Evolutionary conservation across 345 rosid genomes (phyloP), one percentile per base, ranked within the genome.

Genomic region (Boechera stricta): DNA sequence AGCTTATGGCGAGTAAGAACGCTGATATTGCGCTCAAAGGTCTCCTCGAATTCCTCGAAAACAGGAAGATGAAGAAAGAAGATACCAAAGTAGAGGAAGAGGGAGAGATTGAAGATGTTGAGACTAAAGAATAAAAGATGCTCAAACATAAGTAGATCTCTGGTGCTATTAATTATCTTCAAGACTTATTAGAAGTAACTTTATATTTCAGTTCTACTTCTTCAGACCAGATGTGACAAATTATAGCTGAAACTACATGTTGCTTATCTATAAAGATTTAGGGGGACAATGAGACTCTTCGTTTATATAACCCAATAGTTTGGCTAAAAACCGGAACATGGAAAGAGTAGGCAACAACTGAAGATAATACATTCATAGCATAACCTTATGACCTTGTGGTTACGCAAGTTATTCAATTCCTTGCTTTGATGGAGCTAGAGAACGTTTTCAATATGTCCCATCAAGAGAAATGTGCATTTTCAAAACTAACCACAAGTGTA

Each of bases 1-100:
- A 79, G 56, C 82, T 79, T 45, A 79, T 79, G 82, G 60, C 45
- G 10, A 79, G 82, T 61, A 73, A 68, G 7, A 16, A 68, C 4
- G 6, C 62, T 11, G 82, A 79, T 26, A 55, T 74, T 9, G 67
- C 75, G 13, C 68, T 74, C 10, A 69, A 68, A 7, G 54, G 72
- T 41, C 75, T 79, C 13, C 24, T 79, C 5, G 31, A 68, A 1
- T 67, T 53, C 51, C n/a, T 67, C 5, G 64, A 73, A 53, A 45
- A 16, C 11, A 79, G 69, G 77, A 72, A 64, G 60, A 38, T 28
- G 44, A 39, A 36, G 5, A 63, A 45, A 31, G 71, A 56, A 74
- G 67, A 53, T 51, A 72, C 44, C 13, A 59, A 41, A 41, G 48
- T 58, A 38, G 79, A 74, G 39, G 75, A 67, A 42, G 64, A 71